Base-by-base conservation (phyloP, 108 stramenopile species). In the Nannochloropsis oceanica region DNA sequence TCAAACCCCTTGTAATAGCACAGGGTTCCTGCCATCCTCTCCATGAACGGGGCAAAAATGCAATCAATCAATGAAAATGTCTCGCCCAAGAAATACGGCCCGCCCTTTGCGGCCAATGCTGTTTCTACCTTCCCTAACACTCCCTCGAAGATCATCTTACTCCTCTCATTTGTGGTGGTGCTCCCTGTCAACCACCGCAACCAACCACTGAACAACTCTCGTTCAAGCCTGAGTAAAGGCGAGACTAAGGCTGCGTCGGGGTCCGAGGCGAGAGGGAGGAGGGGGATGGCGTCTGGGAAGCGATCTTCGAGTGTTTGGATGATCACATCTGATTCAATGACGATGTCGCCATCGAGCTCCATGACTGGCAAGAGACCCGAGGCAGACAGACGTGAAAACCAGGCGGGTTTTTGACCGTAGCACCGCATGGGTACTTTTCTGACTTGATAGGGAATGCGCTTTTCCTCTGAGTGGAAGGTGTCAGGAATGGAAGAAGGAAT, bases 371-470 rank as follows among this genome's bases (percentile, higher is more conserved):
- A 44, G 43, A 89, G 84, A 11, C 91, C 91, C 26, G 79, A 43
- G 12, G 91, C 86, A 13, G 80, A 84, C 24, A 90, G 18, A 44
- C 79, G 13, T 2, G 80, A 14, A 81, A 90, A 91, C 88, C 88
- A 88, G 22, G 81, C 25, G 14, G 90, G 90, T 84, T 91, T 91
- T 27, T 89, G 82, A 18, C 91, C 91, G 80, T 91, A 91, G 86
- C 95, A 97, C 34, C 95, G 85, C 95, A 97, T 96, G 85, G 95
- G 95, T 26, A 97, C 88, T 88, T 94, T 94, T 84, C 94, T 93
- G 14, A 97, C 91, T 26, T 89, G 83, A 86, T 97, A 96, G 46
- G 95, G 95, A 27, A 97, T 95, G 42, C 92, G 87, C 82, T 95
- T 95, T 82, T 94, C 91, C 85, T 97, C 96, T 27, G 34, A 3